Evolutionary conservation across 495 filamentous ascomycete genomes (phyloP).

Genomic region (Penicillium chermesinum): DNA sequence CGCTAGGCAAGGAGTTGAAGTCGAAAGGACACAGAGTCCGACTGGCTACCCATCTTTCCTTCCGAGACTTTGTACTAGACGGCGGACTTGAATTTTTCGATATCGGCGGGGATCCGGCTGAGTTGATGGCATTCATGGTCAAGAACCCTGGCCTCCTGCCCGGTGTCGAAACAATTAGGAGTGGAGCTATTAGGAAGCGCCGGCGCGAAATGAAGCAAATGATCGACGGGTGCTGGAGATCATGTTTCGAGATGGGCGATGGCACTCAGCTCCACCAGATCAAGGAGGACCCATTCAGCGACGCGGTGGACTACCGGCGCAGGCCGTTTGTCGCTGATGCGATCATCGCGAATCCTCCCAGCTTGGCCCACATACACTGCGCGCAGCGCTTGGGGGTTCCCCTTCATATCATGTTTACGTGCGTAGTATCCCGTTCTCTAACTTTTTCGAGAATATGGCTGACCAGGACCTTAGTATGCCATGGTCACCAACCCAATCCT

Average conservation of each 20-base stretch:
- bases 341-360: slow-evolving; percentile 82
- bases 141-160: slow-evolving; percentile 80
- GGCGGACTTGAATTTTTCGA: slow-evolving; percentile 74
- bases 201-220: slow-evolving; percentile 64
- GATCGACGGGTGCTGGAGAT: slow-evolving; percentile 71
- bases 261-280: slow-evolving; percentile 44
- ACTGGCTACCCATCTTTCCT: slow-evolving; percentile 70
- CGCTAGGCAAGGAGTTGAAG: slow-evolving; percentile 60
- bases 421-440: slow-evolving; percentile 18
- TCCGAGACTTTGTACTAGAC: slow-evolving; percentile 64
- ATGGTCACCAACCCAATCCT: slow-evolving; percentile 50
- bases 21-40: slow-evolving; percentile 69
- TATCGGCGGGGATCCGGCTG: slow-evolving; percentile 73
- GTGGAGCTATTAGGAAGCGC: slow-evolving; percentile 62
- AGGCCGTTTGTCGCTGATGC: slow-evolving; percentile 72
- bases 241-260: slow-evolving; percentile 62
- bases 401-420: slow-evolving; percentile 81
- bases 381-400: slow-evolving; percentile 75
- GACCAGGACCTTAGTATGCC: slow-evolving; percentile 47
- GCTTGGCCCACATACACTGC: slow-evolving; percentile 77
- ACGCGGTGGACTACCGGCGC: slow-evolving; percentile 30
- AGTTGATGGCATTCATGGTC: slow-evolving; percentile 85
- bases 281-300: slow-evolving; percentile 37
- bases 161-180: slow-evolving; percentile 57
- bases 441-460: not conserved